Base-by-base conservation (phyloP, 164 flowering plant species). In the Vitis vinifera region DNA sequence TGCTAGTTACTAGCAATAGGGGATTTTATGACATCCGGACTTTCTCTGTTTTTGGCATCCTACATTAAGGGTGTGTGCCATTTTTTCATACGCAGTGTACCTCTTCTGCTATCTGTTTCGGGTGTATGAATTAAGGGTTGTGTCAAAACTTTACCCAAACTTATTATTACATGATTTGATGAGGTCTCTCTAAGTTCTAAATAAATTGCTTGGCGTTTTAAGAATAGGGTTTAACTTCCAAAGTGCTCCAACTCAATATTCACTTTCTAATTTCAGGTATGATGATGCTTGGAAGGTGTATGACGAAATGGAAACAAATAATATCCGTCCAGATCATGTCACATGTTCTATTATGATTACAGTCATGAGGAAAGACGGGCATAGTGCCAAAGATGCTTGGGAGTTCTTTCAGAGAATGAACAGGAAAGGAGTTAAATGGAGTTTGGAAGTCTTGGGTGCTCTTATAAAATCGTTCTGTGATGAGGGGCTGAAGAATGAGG, bases 401-500 rank as follows among this genome's bases (percentile, higher is more conserved):
- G 87, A 91, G 51, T 89, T 91, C 76, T 92, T 94, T 78, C 85
- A 87, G 79, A 84, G 67, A 81, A 86, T 94, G 94, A 90, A 80
- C 67, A 71, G 86, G 55, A 87, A 92, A 70, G 95, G 95, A 58
- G 87, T 89, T 10, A 66, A 84, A 56, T 91, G 93, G 95, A 84
- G 90, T 80, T 51, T 73, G 59, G 97, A 94, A 78, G 87, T 88
- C 51, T 55, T 89, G 60, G 95, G 94, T 68, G 88, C 95, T 70
- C 80, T 94, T n/a, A 81, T 92, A 29, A 92, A 94, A 80, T 87
- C 91, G 10, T 94, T 92, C 72, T 94, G 97, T 69, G 87, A 89
- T 19, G 97, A 94, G 85, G 99, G 99, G 27, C 82, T 94, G 66
- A 87, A 78, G 79, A 83, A 83, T 30, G 89, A 92, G 79, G 99